Conservation (phyloP, 2,329 filamentous ascomycete genomes). For the Pyrenochaeta sp. region DNA sequence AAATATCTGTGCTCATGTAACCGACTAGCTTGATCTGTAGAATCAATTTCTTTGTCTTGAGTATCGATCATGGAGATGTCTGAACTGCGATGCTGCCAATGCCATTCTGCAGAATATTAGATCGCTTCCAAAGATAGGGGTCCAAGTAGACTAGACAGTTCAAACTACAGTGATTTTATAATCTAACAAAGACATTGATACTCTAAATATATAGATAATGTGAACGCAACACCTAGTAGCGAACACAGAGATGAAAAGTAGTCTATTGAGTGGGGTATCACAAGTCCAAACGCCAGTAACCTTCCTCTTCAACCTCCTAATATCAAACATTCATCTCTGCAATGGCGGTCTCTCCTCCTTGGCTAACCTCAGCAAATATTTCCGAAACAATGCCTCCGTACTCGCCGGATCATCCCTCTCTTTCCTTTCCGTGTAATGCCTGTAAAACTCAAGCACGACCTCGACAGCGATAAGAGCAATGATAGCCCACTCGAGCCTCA, state of each 20-base stretch:
- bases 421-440: constrained; percentile 71
- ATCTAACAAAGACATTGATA: too few species aligned
- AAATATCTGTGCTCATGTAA: constrained; percentile 35
- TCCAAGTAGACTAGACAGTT: too few species aligned
- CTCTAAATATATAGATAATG: too few species aligned
- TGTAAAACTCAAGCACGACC: constrained; percentile 83
- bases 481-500: constrained; percentile 93
- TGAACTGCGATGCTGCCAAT: too few species aligned
- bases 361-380: constrained; percentile 42
- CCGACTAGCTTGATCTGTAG: constrained; percentile 31
- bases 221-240: too few species aligned
- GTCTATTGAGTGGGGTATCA: constrained; percentile 35
- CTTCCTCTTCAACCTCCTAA: background rate
- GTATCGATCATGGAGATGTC: background rate
- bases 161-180: too few species aligned
- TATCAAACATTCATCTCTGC: background rate
- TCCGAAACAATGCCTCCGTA: constrained; percentile 50
- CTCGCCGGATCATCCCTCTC: constrained; percentile 54
- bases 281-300: constrained; percentile 7
- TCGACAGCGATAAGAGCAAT: constrained; percentile 93
- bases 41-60: constrained; percentile 33
- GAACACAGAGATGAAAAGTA: background rate
- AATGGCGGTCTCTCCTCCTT: constrained; percentile 7
- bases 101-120: too few species aligned
- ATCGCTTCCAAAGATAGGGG: too few species aligned